Evolutionary conservation across 1,284 basidiomycete species (phyloP).

Genomic region (Malassezia furfur): DNA sequence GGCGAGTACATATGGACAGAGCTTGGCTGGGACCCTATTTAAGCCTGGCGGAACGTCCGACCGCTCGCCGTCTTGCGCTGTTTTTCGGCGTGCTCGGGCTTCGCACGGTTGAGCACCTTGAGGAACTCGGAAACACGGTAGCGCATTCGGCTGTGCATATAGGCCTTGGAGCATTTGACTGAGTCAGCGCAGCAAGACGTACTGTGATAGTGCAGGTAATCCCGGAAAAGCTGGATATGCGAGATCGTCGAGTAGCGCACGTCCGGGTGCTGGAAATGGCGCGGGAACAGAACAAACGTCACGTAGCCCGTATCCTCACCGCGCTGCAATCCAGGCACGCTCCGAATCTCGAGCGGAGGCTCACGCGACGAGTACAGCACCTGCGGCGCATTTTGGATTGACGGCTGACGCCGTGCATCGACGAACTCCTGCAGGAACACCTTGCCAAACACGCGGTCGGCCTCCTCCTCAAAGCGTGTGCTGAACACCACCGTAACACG

Average conservation of each 20-base stretch:
- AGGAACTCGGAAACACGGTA: slow-evolving; percentile 90
- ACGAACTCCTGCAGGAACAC: slow-evolving; percentile 99
- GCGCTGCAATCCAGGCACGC: slow-evolving; percentile 67
- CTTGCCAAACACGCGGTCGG: slow-evolving; percentile 90
- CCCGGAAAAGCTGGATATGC: slow-evolving; percentile 91
- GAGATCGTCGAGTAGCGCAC: slow-evolving; percentile 77
- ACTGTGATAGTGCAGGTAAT: slow-evolving; percentile 91
- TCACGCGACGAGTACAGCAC: slow-evolving; percentile 94
- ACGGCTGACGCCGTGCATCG: slow-evolving; percentile 82
- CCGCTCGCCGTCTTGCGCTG: slow-evolving; percentile 80
- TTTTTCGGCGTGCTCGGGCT: slow-evolving; percentile 71
- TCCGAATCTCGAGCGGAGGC: slow-evolving; percentile 87
- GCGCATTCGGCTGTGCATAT: slow-evolving; percentile 98
- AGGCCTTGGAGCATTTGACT: slow-evolving; percentile 97
- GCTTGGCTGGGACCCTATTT: slow-evolving; percentile 10
- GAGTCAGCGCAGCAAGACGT: slow-evolving; percentile 3
- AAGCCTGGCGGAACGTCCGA: slow-evolving; percentile 36
- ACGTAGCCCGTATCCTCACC: slow-evolving; percentile 94
- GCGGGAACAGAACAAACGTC: slow-evolving; percentile 94
- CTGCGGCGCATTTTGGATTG: slow-evolving; percentile 92
- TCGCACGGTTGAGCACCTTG: slow-evolving; percentile 95
- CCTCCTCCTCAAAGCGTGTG: slow-evolving; percentile 93
- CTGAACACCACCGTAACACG: slow-evolving; percentile 97
- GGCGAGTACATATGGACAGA: slow-evolving; percentile 17
- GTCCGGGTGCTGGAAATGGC: slow-evolving; percentile 74